phyloP scores from a whole-genome alignment of 1,284 basidiomycete species.

The Retiboletus flavoniger region DNA sequence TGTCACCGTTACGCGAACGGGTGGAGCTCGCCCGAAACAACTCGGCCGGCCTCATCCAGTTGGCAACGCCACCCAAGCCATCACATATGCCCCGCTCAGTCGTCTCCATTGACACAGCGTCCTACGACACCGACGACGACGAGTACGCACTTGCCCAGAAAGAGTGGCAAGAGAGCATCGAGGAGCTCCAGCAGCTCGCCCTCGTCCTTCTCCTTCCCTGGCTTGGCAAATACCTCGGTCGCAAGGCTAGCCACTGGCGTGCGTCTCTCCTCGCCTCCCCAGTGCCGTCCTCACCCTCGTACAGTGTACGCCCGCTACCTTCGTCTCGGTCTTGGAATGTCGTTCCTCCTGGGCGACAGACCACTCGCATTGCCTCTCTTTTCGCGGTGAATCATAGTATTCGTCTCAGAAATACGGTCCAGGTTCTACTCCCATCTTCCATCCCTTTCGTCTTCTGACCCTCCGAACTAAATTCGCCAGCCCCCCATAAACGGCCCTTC shows the following conservation, averaged over 20 bases:
- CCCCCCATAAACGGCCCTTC: conserved; percentile 37
- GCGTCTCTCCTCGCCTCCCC: conserved; percentile 33
- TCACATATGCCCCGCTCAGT: conserved; percentile 43
- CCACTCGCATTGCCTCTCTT: conserved; percentile 23
- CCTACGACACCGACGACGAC: conserved; percentile 61
- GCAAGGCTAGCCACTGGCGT: conserved; percentile 86
- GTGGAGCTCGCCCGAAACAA: conserved; percentile 13
- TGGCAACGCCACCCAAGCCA: conserved; percentile 6
- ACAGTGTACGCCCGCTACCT: conserved; percentile 74
- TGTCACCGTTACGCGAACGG: not conserved
- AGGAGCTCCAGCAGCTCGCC: conserved; percentile 79
- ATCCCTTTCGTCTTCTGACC: conserved; percentile 37
- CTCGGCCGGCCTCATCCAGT: not conserved
- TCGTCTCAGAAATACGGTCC: conserved; percentile 30
- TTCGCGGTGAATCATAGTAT: conserved; percentile 16
- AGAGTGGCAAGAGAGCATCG: conserved; percentile 90
- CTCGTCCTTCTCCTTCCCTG: conserved; percentile 81
- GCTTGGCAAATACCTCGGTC: conserved; percentile 85
- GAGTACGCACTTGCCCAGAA: conserved; percentile 75
- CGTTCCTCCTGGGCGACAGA: conserved; percentile 60
- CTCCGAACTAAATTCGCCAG: conserved; percentile 40
- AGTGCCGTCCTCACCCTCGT: conserved; percentile 13
- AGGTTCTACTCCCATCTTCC: conserved; percentile 27
- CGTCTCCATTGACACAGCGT: conserved; percentile 46
- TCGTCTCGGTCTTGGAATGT: conserved; percentile 61